phyloP scores from a whole-genome alignment of 2,329 filamentous ascomycete species.

The Parastagonospora nodorum region DNA sequence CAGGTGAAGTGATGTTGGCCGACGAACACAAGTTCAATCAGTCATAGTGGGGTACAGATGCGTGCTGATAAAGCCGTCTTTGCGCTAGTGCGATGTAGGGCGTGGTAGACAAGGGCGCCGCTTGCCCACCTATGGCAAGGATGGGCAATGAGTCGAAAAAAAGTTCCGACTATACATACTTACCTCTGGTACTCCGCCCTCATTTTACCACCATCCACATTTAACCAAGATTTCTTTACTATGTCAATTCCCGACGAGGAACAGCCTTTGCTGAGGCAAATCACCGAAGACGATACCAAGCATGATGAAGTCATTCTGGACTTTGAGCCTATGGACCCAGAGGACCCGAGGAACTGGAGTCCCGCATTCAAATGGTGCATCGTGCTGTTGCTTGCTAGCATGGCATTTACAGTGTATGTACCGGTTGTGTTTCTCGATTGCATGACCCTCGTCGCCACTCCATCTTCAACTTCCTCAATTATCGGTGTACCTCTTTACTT shows the following conservation, averaged over 20 bases:
- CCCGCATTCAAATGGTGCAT: conserved; percentile 38
- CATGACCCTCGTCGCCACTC: background rate
- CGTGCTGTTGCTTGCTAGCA: conserved; percentile 38
- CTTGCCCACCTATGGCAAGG: background rate
- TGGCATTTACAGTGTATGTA: conserved; percentile 44
- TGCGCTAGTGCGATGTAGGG: background rate
- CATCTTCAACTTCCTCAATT: too few species aligned
- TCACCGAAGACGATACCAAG: conserved; percentile 21
- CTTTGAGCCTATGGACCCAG: conserved; percentile 36
- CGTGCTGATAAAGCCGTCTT: background rate
- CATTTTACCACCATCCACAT: too few species aligned
- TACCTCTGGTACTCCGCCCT: background rate
- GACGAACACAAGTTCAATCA: too few species aligned
- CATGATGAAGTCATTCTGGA: conserved; percentile 29
- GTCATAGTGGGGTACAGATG: too few species aligned
- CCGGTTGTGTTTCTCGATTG: background rate
- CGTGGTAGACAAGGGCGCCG: background rate
- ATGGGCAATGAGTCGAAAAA: background rate
- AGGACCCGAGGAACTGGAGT: conserved; percentile 41
- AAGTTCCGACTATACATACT: background rate
- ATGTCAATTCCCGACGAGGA: conserved; percentile 35
- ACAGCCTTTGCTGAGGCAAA: conserved; percentile 34
- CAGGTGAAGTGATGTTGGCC: too few species aligned
- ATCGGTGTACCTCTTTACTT: too few species aligned
- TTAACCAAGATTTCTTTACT: background rate